phyloP scores from a whole-genome alignment of 2,329 filamentous ascomycete species.

The Xylariaceae sp. region DNA sequence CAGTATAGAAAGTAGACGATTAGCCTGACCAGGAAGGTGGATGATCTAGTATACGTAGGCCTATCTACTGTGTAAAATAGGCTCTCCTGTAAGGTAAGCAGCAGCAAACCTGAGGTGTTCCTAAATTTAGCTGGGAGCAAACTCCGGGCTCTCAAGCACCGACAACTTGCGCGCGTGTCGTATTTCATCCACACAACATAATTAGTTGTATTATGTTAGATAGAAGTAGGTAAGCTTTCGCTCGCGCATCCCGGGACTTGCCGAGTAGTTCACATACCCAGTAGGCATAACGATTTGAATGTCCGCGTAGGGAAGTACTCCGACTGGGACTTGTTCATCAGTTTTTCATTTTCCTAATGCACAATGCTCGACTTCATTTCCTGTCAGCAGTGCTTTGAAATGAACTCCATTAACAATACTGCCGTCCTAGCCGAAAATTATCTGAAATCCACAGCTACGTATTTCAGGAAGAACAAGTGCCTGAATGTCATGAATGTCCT shows the following conservation, averaged over 20 bases:
- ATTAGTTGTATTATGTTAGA: too few species aligned
- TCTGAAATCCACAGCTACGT: neutral
- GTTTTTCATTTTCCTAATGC: conserved; percentile 4
- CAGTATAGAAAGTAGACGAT: conserved; percentile 14
- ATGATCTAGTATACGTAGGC: conserved; percentile 9
- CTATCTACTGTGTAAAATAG: conserved; percentile 1
- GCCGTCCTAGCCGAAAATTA: neutral
- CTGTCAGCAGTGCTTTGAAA: neutral
- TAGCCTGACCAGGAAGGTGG: conserved; percentile 27
- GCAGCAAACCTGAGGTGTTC: neutral
- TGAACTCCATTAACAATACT: neutral
- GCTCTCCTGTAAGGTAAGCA: conserved; percentile 3
- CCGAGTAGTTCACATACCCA: too few species aligned
- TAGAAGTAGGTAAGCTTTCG: too few species aligned
- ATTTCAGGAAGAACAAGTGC: neutral
- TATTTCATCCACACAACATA: too few species aligned
- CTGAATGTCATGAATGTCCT: too few species aligned
- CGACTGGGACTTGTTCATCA: too few species aligned
- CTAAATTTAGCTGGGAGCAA: conserved; percentile 22
- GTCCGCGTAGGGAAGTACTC: too few species aligned
- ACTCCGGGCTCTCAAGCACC: conserved; percentile 8
- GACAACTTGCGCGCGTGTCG: too few species aligned
- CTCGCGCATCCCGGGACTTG: too few species aligned
- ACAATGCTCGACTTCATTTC: conserved; percentile 1
- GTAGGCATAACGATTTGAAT: too few species aligned